Evolutionary conservation across 257 asterid species (phyloP), one percentile per base, ranked within the genome.

Genomic region (Craterostigma plantagineum): DNA sequence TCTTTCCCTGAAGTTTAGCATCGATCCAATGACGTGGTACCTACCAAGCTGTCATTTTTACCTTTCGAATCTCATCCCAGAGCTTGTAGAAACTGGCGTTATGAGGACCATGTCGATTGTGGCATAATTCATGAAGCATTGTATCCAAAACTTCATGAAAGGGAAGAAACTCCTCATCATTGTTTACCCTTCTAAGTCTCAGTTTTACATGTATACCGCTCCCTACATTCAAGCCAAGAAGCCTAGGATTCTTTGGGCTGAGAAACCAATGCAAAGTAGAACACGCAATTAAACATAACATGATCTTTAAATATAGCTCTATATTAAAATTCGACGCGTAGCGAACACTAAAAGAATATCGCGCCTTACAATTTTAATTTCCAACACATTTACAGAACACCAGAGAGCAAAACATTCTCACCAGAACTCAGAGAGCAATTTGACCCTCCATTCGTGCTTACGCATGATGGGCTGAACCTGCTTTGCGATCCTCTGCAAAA

Each of bases 81-180:
- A 87, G 93, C 64, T 72, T 76, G 77, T 82, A 87, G 75, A 87
- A 82, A 54, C 70, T 70, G 23, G 93, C 63, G 66, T 87, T 72
- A 53, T 82, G 98, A 54, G 95, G 91, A 50, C 92, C 72, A 59
- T 82, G 92, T 44, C 38, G 68, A 45, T 82, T 87, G 59, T 87
- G 98, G 64, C 95, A 82, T 45, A 82, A 78, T 66, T 87, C 98
- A 44, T 87, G 98, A 41, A 87, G 95, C 95, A 87, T 87, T 37
- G 98, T 87, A 58, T 87, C 98, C 10, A 87, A 55, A 59, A 87
- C 70, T 63, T 72, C 65, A 61, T 82, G 56, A 51, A 47, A 87
- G 12, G 83, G 86, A 49, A 71, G 56, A 63, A 82, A 87, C 14
- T 70, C 83, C n/a, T 68, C 79, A 14, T 87, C 95, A 14, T 59